Base-by-base conservation (phyloP, 2,329 filamentous ascomycete genomes). In the Sclerotiophoma versabilis region DNA sequence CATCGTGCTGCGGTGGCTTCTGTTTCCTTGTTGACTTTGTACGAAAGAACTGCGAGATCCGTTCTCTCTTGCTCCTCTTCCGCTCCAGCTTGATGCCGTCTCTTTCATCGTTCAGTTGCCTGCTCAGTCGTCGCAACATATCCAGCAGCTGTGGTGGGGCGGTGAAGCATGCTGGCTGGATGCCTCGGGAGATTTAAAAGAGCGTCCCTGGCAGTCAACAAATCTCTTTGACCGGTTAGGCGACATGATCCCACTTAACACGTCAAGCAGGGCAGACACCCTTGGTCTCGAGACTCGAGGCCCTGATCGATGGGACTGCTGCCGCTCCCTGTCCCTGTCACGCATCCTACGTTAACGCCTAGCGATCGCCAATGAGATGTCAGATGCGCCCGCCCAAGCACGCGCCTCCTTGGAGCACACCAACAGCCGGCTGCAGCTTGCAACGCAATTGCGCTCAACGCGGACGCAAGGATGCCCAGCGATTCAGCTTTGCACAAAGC, bases 31-130 rank as follows among this genome's bases (percentile, higher is more conserved):
- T 57, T 17, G 48, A 51, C 11, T 15, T 45, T n/a, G 48, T 32
- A 26, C 55, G 65, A 57, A 74, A 70, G 66, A 74, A 72, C 30
- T 68, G 65, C 14, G 62, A 44, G 32, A 74, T 58, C 33, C 62
- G 50, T 58, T 74, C 63, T 29, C 71, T 59, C 62, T 70, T 74
- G 42, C 65, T 69, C 49, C 57, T 61, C 60, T 64, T 69, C 49
- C 57, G 60, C 39, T 62, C 59, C n/a, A 59, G 51, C 44, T 66
- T 69, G 39, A 45, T 42, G n/a, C 50, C 56, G 22, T 57, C 55
- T 36, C 56, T 58, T 23, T 57, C 59, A 39, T 67, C 57, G 46
- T 53, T 56, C 49, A 63, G 51, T 34, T 67, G 58, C 42, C 46
- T 59, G 54, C 65, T 64, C 38, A 67, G 55, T 55, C 61, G 66